These are phyloP conservation scores for Penicillium sclerotigenum DNA, from an alignment of 2,329 filamentous ascomycete species.

Conservation along the genomic window DNA sequence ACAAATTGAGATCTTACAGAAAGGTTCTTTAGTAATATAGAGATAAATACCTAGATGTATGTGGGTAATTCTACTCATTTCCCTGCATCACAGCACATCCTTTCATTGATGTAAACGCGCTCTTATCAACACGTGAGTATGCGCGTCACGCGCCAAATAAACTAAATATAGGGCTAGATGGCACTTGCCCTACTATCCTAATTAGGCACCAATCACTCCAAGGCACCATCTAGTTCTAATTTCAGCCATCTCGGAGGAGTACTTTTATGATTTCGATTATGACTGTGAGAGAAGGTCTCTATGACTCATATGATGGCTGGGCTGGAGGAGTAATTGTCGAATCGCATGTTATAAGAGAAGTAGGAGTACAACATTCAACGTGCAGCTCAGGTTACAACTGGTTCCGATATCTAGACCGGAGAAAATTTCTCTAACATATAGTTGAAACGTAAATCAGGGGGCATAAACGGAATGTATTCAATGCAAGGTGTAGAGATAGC, in stretches of 20 bases:
- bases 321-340: not conserved
- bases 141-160: not conserved
- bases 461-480: not conserved
- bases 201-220: not conserved
- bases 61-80: not conserved
- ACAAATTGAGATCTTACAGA: not conserved
- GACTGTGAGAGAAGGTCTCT: not conserved
- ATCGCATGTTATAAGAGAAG: not conserved
- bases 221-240: not conserved
- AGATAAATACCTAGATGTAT: not conserved
- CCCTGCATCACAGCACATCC: not conserved
- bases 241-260: not conserved
- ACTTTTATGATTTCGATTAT: not conserved
- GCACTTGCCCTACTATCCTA: not conserved
- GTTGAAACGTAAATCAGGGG: not conserved
- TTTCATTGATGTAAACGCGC: not conserved
- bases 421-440: not conserved
- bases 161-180: not conserved
- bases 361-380: not conserved
- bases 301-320: not conserved
- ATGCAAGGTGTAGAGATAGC: not conserved
- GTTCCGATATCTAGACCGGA: not conserved
- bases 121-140: slow-evolving; percentile 1
- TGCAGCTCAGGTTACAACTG: not conserved
- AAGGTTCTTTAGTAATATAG: not conserved